Conservation (phyloP, 805 yeast species). For the Torulaspora gathmanii region DNA sequence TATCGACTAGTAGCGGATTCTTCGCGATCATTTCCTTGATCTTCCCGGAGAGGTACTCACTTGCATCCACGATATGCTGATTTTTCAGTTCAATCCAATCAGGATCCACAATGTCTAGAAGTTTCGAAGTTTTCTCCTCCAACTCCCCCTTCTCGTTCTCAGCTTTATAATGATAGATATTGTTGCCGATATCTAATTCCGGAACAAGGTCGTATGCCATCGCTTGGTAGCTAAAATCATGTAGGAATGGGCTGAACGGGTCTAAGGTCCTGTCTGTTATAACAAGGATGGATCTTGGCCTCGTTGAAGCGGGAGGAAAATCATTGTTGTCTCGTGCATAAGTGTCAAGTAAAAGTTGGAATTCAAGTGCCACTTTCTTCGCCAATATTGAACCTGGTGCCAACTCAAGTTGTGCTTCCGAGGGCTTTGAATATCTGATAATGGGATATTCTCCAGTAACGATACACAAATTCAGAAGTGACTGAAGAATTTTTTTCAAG, state of each 20-base stretch:
- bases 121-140: conserved; percentile 44
- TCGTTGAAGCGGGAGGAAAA: conserved; percentile 50
- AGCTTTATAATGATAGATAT: conserved; percentile 49
- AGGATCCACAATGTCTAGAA: conserved; percentile 53
- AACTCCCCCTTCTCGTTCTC: conserved; percentile 49
- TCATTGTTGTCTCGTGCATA: conserved; percentile 66
- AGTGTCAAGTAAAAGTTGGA: conserved; percentile 67
- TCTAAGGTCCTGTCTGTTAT: conserved; percentile 84
- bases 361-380: conserved; percentile 62
- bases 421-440: conserved; percentile 60
- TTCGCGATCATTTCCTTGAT: conserved; percentile 62
- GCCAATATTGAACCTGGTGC: conserved; percentile 59
- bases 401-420: conserved; percentile 44
- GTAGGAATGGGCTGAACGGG: conserved; percentile 74
- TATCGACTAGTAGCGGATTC: conserved; percentile 71
- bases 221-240: conserved; percentile 88
- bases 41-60: conserved; percentile 53
- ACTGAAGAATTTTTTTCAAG: conserved; percentile 52
- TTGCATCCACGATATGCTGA: conserved; percentile 68
- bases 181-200: conserved; percentile 40
- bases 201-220: conserved; percentile 74
- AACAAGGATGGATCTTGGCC: conserved; percentile 69
- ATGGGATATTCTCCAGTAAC: conserved; percentile 85
- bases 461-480: conserved; percentile 68
- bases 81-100: conserved; percentile 72